Base-by-base conservation (phyloP, 2,329 filamentous ascomycete species). In the Beauveria pseudobassiana region DNA sequence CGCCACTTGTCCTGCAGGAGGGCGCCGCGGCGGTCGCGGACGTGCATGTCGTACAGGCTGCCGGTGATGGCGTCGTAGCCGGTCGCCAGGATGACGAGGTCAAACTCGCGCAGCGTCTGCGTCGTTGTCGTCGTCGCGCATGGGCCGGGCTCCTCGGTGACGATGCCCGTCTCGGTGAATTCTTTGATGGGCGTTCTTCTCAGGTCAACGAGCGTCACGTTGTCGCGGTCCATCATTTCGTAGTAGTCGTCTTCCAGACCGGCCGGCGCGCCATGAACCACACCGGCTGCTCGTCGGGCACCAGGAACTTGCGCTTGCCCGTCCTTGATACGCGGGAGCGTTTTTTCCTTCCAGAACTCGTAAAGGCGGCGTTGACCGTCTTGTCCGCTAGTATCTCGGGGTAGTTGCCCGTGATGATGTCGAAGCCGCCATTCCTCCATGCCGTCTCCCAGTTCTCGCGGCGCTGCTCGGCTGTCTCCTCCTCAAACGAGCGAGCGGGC, bases 381-480 rank as follows among this genome's bases (percentile, higher is more conserved):
- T 51, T 51, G n/a, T 65, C 56, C 3, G 51, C 3, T 4, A 26
- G 2, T 5, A 62, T 30, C 1, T 65, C 63, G 1, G n/a, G 70
- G 65, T 81, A 85, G 6, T 70, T 76, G 7, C 66, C 72, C 2
- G 79, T 69, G 74, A 77, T 78, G 65, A 77, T 77, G 4, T 70
- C 67, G 66, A 83, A 82, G 2, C 78, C 80, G 3, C 80, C 81
- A 1, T 73, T 65, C 0, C 70, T 56, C 75, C 77, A 84, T 0
- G 80, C 65, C 12, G 74, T 67, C 61, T 82, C 75, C 60, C 73
- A 80, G 18, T 77, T 69, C 20, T 71, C 73, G 53, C 78, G 71
- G 3, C 78, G 73, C 62, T 83, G 74, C 56, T 78, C 75, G 0
- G 71, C 69, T 0, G 70, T 66, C 4, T 67, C 71, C 0, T 67